Percentiles rank a stretch among this genome's conserved stretches.
Evolutionary conservation across 176 grass and related monocot species (phyloP).

Genomic region (Bothriochloa decipiens): DNA sequence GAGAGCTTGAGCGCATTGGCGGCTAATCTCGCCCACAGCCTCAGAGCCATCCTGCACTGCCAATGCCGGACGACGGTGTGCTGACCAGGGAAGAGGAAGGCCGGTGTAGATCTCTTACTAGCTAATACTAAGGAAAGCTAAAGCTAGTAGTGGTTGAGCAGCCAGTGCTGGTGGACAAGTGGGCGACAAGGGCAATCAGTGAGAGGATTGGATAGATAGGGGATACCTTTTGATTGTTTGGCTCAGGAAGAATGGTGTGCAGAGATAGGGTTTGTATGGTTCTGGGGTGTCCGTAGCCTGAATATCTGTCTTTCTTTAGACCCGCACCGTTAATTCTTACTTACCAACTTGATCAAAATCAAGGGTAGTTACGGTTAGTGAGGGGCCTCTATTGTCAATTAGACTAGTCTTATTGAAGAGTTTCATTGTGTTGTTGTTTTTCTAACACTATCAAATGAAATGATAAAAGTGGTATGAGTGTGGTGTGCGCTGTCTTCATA

Average conservation of each 20-base stretch:
- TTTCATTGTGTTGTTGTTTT: no score
- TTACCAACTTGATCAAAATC: slow-evolving; percentile 20
- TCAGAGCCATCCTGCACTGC: slow-evolving; percentile 28
- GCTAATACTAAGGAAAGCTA: not conserved
- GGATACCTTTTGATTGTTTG: not conserved
- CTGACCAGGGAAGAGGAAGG: not conserved
- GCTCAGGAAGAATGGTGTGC: not conserved
- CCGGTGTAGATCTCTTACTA: not conserved
- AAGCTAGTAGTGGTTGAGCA: not conserved
- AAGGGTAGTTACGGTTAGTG: not conserved
- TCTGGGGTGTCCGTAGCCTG: slow-evolving; percentile 25
- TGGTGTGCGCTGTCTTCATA: no score
- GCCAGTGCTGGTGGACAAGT: not conserved
- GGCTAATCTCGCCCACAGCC: slow-evolving; percentile 64
- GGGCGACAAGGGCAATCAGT: not conserved
- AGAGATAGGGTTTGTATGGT: slow-evolving; percentile 17
- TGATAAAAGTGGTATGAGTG: no score
- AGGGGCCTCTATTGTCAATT: not conserved
- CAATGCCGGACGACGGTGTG: not conserved
- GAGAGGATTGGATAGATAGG: slow-evolving; percentile 3
- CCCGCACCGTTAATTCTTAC: slow-evolving; percentile 12
- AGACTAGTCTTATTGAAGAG: no score
- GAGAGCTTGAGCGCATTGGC: slow-evolving; percentile 72
- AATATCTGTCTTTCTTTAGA: slow-evolving; percentile 35
- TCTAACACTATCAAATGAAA: no score